Percentiles rank a stretch among this genome's conserved stretches.
Conservation (phyloP, 805 yeast species). For the Cyberlindnera subsufficiens region DNA sequence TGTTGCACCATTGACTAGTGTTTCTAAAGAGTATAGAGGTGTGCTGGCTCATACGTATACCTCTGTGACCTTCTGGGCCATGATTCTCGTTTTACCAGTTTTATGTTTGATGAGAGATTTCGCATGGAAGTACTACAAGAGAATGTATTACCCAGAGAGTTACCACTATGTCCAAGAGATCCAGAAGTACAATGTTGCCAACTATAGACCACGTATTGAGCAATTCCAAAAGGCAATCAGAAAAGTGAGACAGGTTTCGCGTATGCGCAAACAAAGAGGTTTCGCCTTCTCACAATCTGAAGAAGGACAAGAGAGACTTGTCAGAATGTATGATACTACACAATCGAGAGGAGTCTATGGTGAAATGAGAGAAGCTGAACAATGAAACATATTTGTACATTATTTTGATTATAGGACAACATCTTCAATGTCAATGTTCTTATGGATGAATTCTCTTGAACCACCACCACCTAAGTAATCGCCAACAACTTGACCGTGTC, state of each 20-base stretch:
- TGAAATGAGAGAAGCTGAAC: conserved; percentile 40
- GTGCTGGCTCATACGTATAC: conserved; percentile 72
- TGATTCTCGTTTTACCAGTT: conserved; percentile 65
- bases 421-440: conserved; percentile 40
- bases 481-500: conserved; percentile 88
- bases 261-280: conserved; percentile 98
- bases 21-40: conserved; percentile 82
- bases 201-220: conserved; percentile 92
- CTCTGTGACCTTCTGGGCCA: conserved; percentile 77
- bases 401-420: conserved; percentile 20
- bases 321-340: conserved; percentile 93
- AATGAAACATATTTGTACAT: not conserved
- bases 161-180: conserved; percentile 96
- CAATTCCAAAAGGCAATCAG: conserved; percentile 96
- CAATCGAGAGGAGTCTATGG: conserved; percentile 74
- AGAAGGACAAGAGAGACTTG: conserved; percentile 86
- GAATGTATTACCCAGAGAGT: conserved; percentile 86
- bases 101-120: conserved; percentile 83
- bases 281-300: conserved; percentile 97
- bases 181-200: conserved; percentile 90
- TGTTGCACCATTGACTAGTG: conserved; percentile 76
- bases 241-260: conserved; percentile 94
- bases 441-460: conserved; percentile 66
- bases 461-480: conserved; percentile 96
- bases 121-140: conserved; percentile 89